These are phyloP conservation scores for Micractinium conductrix DNA, from an alignment of 139 green algal species.

Conservation along the genomic window DNA sequence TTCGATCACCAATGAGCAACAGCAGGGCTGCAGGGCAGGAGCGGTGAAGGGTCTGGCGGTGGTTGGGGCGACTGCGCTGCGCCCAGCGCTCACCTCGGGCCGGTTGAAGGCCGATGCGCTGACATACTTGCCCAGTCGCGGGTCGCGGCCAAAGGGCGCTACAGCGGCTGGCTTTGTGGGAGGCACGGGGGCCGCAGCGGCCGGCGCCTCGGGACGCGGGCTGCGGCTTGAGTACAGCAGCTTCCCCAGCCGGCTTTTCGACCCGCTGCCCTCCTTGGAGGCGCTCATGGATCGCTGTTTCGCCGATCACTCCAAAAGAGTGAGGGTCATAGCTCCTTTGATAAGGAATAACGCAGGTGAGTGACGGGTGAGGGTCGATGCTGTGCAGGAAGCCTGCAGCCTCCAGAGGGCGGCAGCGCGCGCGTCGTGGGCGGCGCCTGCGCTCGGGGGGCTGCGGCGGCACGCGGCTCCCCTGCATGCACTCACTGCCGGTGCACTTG, in stretches of 20 bases:
- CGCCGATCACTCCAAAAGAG: too few relatives aligned
- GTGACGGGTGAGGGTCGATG: too few relatives aligned
- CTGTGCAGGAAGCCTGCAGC: too few relatives aligned
- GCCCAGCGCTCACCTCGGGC: constrained; percentile 24
- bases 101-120: constrained; percentile 4
- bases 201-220: not conserved
- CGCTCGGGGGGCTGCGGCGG: too few relatives aligned
- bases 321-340: too few relatives aligned
- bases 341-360: too few relatives aligned
- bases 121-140: constrained; percentile 13
- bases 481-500: too few relatives aligned
- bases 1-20: not conserved
- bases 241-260: not conserved
- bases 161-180: not conserved
- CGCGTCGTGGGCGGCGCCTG: too few relatives aligned
- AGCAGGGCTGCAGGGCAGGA: not conserved
- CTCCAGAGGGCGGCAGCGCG: too few relatives aligned
- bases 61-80: not conserved
- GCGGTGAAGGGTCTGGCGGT: not conserved
- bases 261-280: not conserved
- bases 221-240: not conserved
- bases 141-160: constrained; percentile 7
- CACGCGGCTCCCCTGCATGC: too few relatives aligned
- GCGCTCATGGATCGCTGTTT: not conserved
- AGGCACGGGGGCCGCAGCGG: not conserved